Evolutionary conservation across 495 filamentous ascomycete species (phyloP).

Genomic region (Cudoniella acicularis): DNA sequence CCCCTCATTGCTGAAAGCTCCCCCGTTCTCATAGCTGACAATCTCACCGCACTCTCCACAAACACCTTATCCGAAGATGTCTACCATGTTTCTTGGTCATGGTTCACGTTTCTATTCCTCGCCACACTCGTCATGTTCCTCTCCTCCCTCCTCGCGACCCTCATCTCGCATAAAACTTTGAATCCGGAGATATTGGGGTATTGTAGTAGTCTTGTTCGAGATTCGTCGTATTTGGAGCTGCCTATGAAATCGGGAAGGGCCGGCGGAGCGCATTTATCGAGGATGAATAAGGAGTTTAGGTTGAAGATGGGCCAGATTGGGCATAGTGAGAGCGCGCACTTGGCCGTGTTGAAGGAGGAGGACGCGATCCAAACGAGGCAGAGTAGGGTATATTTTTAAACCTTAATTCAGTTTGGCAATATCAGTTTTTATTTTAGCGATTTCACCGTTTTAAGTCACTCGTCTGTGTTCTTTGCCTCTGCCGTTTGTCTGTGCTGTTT

Average conservation of each 20-base stretch:
- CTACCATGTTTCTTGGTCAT: not conserved
- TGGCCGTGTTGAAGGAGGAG: not conserved
- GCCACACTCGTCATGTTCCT: slow-evolving; percentile 1
- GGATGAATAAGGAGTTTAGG: not conserved
- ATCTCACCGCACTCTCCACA: not conserved
- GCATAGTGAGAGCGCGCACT: not conserved
- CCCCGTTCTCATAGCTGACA: not conserved
- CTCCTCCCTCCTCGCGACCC: not conserved
- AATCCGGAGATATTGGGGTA: slow-evolving; percentile 5
- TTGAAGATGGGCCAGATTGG: slow-evolving; percentile 3
- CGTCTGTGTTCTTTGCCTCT: too few relatives aligned
- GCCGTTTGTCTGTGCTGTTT: too few relatives aligned
- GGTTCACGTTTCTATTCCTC: not conserved
- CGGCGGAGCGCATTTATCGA: not conserved
- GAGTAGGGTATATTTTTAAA: not conserved
- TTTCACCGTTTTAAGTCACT: too few relatives aligned
- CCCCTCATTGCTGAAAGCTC: not conserved
- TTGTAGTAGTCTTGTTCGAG: not conserved
- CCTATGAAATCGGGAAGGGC: not conserved
- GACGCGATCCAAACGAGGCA: not conserved
- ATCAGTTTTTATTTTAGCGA: too few relatives aligned
- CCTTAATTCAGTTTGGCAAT: too few relatives aligned
- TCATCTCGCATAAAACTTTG: not conserved
- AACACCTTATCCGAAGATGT: not conserved
- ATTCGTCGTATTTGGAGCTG: not conserved